Evolutionary conservation across 176 grass and related monocot genomes (phyloP).

Genomic region (Avena atlantica): DNA sequence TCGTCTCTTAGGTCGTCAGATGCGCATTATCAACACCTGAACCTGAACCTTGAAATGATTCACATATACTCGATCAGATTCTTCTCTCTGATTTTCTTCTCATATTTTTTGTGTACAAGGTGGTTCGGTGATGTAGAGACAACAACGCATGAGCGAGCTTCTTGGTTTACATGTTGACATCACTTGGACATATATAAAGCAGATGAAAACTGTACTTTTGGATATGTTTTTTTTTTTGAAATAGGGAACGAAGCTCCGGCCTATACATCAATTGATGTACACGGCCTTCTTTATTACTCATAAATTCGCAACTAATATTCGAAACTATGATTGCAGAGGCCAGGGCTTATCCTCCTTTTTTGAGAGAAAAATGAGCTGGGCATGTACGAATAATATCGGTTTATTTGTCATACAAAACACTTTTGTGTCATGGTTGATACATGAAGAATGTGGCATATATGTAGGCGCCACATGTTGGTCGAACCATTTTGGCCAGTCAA

Average conservation of each 20-base stretch:
- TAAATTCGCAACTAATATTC: too few species aligned
- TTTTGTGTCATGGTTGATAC: too few species aligned
- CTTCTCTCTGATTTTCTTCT: neutral
- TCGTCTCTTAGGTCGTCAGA: neutral
- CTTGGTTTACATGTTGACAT: neutral
- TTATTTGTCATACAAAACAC: neutral
- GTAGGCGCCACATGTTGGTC: too few species aligned
- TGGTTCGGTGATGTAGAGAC: neutral
- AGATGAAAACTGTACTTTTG: neutral
- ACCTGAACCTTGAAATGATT: neutral
- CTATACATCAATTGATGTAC: too few species aligned
- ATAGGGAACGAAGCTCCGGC: too few species aligned
- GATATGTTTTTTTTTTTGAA: too few species aligned
- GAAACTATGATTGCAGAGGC: too few species aligned
- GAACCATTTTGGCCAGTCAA: too few species aligned
- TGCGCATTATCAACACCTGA: neutral
- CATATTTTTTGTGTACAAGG: neutral
- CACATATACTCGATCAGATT: neutral
- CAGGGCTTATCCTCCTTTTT: too few species aligned
- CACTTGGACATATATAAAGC: neutral
- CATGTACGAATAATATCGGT: neutral
- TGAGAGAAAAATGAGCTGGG: too few species aligned
- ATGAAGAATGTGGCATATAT: too few species aligned
- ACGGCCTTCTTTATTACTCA: too few species aligned
- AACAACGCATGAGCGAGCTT: neutral